phyloP scores from a whole-genome alignment of 164 flowering plant genomes.

The Aristolochia contorta region DNA sequence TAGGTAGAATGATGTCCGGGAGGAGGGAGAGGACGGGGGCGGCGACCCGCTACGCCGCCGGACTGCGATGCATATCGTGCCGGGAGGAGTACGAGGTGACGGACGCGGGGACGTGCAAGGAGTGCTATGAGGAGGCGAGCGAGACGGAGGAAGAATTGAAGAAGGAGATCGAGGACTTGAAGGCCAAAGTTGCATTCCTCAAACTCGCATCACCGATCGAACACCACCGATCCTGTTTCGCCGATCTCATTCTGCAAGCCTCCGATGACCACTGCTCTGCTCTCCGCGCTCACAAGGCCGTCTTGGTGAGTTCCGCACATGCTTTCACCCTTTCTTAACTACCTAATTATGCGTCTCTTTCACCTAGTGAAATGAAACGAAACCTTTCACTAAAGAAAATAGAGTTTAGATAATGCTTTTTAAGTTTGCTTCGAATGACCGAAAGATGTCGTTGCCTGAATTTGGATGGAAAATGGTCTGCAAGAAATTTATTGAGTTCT shows the following conservation, averaged over 20 bases:
- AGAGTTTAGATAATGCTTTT: too few species aligned
- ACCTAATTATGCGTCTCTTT: neutral
- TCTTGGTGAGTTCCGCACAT: slow-evolving; percentile 35
- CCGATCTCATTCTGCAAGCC: slow-evolving; percentile 61
- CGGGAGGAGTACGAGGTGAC: slow-evolving; percentile 37
- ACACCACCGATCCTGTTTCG: slow-evolving; percentile 17
- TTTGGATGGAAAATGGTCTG: too few species aligned
- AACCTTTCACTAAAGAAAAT: too few species aligned
- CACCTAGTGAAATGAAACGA: too few species aligned
- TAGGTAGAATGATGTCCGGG: neutral
- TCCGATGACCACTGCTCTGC: slow-evolving; percentile 28
- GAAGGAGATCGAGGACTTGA: slow-evolving; percentile 85
- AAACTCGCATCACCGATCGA: slow-evolving; percentile 33
- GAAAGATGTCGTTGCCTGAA: too few species aligned
- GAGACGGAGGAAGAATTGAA: slow-evolving; percentile 86
- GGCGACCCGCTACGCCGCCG: neutral
- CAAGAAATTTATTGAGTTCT: too few species aligned
- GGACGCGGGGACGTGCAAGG: slow-evolving; percentile 88
- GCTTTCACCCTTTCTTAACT: neutral
- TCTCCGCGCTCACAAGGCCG: slow-evolving; percentile 68
- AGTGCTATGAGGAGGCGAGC: slow-evolving; percentile 92
- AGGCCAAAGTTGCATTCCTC: slow-evolving; percentile 63
- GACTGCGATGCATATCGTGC: slow-evolving; percentile 72
- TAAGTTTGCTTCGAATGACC: too few species aligned
- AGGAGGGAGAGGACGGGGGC: neutral